A percentile compares a stretch with the other conserved stretches of the same genome.
Evolutionary conservation across 305 asterid species (phyloP).

Genomic region (Fraxinus sp.): DNA sequence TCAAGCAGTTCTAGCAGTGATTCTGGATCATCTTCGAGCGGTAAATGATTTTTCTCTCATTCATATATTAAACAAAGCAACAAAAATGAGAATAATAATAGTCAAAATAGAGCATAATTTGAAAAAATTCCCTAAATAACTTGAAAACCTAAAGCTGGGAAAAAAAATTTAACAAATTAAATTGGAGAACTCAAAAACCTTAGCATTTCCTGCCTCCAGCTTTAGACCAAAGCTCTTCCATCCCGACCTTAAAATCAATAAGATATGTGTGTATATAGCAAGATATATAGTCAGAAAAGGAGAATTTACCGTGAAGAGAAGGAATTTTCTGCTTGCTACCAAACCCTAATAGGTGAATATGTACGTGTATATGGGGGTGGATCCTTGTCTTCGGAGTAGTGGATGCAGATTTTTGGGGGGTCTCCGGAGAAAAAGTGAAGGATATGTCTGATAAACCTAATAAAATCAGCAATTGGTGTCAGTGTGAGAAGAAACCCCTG

Average conservation of each 20-base stretch:
- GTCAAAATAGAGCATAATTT: neutral
- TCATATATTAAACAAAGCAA: neutral
- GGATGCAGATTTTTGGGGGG: neutral
- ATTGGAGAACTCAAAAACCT: neutral
- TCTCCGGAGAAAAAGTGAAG: neutral
- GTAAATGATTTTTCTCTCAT: conserved; percentile 30
- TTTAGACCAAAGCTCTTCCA: neutral
- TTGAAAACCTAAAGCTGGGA: neutral
- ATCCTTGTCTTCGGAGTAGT: neutral
- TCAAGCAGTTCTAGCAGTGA: conserved; percentile 69
- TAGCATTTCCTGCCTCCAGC: neutral
- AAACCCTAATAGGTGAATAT: neutral
- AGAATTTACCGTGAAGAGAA: neutral
- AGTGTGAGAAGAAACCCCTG: neutral
- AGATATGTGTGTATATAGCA: neutral
- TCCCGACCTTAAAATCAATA: neutral
- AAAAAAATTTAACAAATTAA: neutral
- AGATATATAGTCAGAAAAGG: neutral
- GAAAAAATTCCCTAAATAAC: neutral
- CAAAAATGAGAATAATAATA: neutral
- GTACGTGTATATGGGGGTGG: neutral
- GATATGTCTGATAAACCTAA: neutral
- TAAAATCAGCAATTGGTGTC: neutral
- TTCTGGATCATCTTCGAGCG: conserved; percentile 68
- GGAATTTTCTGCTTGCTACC: neutral